Evolutionary conservation across 805 yeast species (phyloP), one percentile per base, ranked within the genome.

Genomic region (Schizosaccharomyces lindneri): DNA sequence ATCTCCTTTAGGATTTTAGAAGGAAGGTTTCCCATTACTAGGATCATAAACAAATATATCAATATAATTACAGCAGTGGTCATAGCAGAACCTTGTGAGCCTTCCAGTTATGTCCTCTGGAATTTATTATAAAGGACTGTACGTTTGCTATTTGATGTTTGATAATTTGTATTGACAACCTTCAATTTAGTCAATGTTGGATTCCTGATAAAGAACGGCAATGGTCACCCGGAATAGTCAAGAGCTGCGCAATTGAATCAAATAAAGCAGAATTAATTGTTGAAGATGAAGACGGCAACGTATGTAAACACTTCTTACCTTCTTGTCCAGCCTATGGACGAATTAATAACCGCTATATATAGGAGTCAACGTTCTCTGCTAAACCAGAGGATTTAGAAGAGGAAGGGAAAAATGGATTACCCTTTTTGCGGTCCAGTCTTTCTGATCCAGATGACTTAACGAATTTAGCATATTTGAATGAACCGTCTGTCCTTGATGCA

Each of bases 401-500:
- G 55, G 68, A 51, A 51, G 57, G 57, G 15, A 51, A 29, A 24
- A 29, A 29, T 15, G 36, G 36, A 17, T 29, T 51, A 7, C 57
- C 57, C 1, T 29, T 51, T 15, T 29, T 51, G 17, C 57, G 57
- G 17, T 24, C 31, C 36, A 51, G 9, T 29, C 21, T 19, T 17
- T 24, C 57, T 21, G 57, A 95, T 2, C 87, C 94, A 21, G 97
- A 90, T 70, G 98, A 93, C 73, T 78, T 90, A 68, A 93, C 97
- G 1, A 83, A 88, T 62, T 77, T 90, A 62, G 88, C 97, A 0
- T 89, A 90, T 70, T 75, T 93, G 67, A 90, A 90, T 71, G 98
- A 90, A 71, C 97, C 98, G 1, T 94, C 97, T 0, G 96, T 90
- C 60, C 78, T 90, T 66, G 94, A 89, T 68, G 97, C 97, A 21